Conservation (phyloP, 768 basidiomycete genomes). For the Tulasnella sp. region DNA sequence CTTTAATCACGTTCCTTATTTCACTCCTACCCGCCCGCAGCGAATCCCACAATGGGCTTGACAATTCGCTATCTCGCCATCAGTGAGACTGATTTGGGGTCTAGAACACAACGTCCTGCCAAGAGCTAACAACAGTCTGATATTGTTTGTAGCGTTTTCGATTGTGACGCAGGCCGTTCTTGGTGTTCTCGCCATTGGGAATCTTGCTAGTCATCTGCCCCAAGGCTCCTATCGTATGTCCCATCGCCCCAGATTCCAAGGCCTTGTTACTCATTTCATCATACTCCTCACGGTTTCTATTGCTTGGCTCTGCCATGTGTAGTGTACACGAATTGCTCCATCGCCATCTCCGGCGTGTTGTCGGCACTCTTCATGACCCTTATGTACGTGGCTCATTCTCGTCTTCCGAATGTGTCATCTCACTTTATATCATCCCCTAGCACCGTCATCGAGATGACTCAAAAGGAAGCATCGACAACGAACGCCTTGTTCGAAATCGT, state of each 20-base stretch:
- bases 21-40: neutral
- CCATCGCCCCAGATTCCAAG: neutral
- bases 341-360: neutral
- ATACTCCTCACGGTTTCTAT: neutral
- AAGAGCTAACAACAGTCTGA: neutral
- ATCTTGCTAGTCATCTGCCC: neutral
- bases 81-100: neutral
- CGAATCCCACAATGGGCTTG: neutral
- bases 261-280: no score
- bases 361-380: slow-evolving; percentile 5
- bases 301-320: neutral
- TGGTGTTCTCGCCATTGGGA: neutral
- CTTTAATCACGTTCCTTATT: neutral
- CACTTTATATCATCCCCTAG: neutral
- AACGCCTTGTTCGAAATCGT: neutral
- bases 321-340: neutral
- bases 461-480: neutral
- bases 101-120: no score
- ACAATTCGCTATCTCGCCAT: neutral
- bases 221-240: neutral
- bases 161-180: slow-evolving; percentile 3
- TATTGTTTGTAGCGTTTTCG: neutral
- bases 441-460: neutral
- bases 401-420: neutral
- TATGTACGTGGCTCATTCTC: neutral